Evolutionary conservation across 1,139 yeast species (phyloP), one percentile per base, ranked within the genome.

Genomic region (Pichia sp.): DNA sequence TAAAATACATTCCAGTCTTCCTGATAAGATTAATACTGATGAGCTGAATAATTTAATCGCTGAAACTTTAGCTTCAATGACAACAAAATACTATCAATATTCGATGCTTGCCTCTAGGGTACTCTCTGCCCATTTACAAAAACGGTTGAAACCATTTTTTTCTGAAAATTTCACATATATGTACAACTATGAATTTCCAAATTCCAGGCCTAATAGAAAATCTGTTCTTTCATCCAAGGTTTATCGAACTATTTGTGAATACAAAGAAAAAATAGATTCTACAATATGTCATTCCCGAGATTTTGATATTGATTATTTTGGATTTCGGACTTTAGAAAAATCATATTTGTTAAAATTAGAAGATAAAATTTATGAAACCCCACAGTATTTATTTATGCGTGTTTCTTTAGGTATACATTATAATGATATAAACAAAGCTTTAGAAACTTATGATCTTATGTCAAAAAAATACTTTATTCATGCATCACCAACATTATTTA

Each of bases 401-500:
- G 80, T 75, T 3, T 68, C 80, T 2, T 57, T 76, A n/a, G 79
- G 78, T 4, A 74, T 76, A 24, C 80, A 76, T 54, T 67, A 65
- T 26, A 56, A 55, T 16, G 68, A 73, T 51, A 52, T 74, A 6
- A 65, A 59, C 0, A 57, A 61, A 4, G 78, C 70, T 4, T 51
- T 68, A 4, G 78, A 75, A 54, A 72, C 80, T 1, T 76, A 76
- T 56, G 62, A 71, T 41, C 55, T 73, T 51, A 75, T 76, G 80
- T 74, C 80, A 0, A 62, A 62, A 49, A 70, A 69, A 51, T 73
- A 67, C 54, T 73, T 75, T 56, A 73, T 74, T 37, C 80, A 75
- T 57, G 80, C 79, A 3, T 72, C 78, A 5, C 81, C 81, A 4
- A 76, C 81, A 0, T 62, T 75, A 46, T 76, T 74, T 60, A 74